Evolutionary conservation across 305 asterid genomes (phyloP).

Genomic region (Fraxinus sp.): DNA sequence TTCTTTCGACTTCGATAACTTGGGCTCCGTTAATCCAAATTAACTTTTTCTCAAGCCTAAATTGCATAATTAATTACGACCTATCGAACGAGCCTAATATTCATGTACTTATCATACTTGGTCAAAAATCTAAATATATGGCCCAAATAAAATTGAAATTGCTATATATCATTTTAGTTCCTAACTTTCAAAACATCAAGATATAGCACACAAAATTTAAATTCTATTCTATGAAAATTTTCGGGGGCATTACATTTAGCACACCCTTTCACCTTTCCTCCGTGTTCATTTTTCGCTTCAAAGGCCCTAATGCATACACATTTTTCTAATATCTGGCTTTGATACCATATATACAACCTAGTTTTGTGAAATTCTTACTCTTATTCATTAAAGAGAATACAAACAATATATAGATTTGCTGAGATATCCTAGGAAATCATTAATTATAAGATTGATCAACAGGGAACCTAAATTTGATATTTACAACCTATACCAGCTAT

Average conservation of each 20-base stretch:
- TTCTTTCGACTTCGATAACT: too few species aligned
- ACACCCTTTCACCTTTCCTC: neutral
- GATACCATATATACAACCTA: neutral
- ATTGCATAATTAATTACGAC: too few species aligned
- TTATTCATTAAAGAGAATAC: neutral
- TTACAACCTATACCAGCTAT: neutral
- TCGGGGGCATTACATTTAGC: neutral
- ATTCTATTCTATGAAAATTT: too few species aligned
- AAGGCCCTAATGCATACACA: neutral
- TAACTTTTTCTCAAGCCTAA: too few species aligned
- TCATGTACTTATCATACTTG: too few species aligned
- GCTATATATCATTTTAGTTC: too few species aligned
- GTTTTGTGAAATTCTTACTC: neutral
- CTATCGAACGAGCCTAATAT: too few species aligned
- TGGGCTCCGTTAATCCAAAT: too few species aligned
- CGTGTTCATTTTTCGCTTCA: neutral
- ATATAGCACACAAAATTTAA: too few species aligned
- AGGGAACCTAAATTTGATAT: neutral
- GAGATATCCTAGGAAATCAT: neutral
- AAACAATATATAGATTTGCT: neutral
- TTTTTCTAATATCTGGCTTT: neutral
- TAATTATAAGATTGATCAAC: neutral
- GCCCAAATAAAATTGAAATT: too few species aligned
- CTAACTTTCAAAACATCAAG: too few species aligned
- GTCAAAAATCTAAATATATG: too few species aligned